Base-by-base conservation (phyloP, 1,284 basidiomycete species). In the Meripilus lineatus region DNA sequence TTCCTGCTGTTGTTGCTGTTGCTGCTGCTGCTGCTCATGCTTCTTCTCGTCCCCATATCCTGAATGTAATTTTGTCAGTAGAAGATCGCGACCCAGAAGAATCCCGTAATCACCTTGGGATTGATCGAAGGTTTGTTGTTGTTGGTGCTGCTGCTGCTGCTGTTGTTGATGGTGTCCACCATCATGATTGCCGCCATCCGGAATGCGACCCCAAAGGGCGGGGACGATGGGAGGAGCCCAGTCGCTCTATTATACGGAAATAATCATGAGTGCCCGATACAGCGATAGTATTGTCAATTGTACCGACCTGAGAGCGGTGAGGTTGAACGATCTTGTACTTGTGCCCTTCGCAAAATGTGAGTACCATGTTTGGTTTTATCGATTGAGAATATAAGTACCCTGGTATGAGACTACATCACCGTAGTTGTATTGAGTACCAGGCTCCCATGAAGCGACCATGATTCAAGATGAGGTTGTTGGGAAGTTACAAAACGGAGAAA, bases 261-360 rank as follows among this genome's bases (percentile, higher is more conserved):
- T 30, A 25, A 32, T 4, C 6, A 8, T 40, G 14, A 24, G 25
- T 26, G 46, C 8, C 32, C 13, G 37, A 30, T 38, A 18, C 3
- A 8, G 25, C 8, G n/a, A n/a, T n/a, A 18, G 18, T 5, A 18
- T 5, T 11, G 38, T 11, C 20, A 22, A 22, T n/a, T n/a, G n/a
- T 26, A 50, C 59, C 36, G 45, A 76, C 82, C 71, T 85, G 80
- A 21, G 84, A 84, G 38, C 61, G 65, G 62, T 89, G 85, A 11
- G 80, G 66, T 57, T 86, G 83, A 52, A 86, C 77, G 63, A 81
- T 81, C 61, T 76, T 80, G 68, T 86, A 89, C 40, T 62, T 65
- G 50, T 64, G 59, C 23, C 75, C 83, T 87, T 50, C 14, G 26
- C 13, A 44, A 40, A 36, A 42, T 21, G 34, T 42, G 24, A 8